Base-by-base conservation (phyloP, 2,329 filamentous ascomycete genomes). In the Ophiostoma sp. region DNA sequence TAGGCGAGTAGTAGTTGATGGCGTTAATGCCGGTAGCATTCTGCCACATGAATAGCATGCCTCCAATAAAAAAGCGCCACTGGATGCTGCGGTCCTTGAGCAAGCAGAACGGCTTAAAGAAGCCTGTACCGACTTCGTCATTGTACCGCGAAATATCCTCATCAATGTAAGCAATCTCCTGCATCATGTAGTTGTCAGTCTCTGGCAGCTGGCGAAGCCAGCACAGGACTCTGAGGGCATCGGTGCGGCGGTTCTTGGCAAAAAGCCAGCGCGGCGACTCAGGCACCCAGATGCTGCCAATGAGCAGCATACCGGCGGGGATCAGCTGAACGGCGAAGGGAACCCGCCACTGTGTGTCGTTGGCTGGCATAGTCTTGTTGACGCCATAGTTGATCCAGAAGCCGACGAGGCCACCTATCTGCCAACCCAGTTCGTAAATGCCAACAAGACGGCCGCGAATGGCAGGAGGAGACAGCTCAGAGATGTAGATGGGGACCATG, bases 1-100 rank as follows among this genome's bases (percentile, higher is more conserved):
- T 89, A 0, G 90, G 89, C 0, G 82, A 84, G 78, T 90, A 92
- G 80, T 92, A 93, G 81, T 92, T 93, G 80, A 91, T 89, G 27
- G 90, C 90, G 74, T 93, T 93, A 80, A 93, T 93, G 2, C 90
- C 90, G 3, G 81, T 84, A 67, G 89, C 89, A 75, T 94, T 94
- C 79, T 94, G 91, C 84, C 88, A 93, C 69, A 94, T 81, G 82
- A 94, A 94, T 27, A 94, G 83, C 75, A 91, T 85, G 70, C 86
- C 85, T 66, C 91, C 91, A 13, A 94, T 83, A 77, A 92, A 86
- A 79, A 94, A 88, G 60, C 91, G 86, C 82, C 87, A 92, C 74
- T 86, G 86, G 35, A 91, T 84, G 76, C 84, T 85, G 71, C 80
- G 82, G 73, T 86, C 80, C 74, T 82, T 83, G 71, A 84, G 81